phyloP scores from a whole-genome alignment of 139 green algal species.

The Closterium sp. region DNA sequence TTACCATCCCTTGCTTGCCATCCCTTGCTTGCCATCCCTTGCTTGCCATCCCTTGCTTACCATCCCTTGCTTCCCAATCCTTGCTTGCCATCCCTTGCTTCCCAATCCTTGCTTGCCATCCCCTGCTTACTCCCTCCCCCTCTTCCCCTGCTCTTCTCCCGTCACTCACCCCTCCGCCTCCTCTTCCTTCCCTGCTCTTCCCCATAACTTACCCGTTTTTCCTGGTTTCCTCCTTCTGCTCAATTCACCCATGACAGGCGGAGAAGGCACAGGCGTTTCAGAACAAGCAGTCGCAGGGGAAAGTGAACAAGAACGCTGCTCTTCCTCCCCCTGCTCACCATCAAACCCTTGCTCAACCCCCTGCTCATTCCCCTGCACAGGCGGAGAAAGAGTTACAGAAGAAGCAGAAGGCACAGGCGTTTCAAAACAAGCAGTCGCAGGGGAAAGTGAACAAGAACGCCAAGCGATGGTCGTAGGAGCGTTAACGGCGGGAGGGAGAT shows the following conservation, averaged over 20 bases:
- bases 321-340: neutral
- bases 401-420: slow-evolving; percentile 81
- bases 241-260: neutral
- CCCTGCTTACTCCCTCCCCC: neutral
- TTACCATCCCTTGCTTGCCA: too few relatives aligned
- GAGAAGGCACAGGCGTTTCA: too few relatives aligned
- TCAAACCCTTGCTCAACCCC: neutral
- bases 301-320: neutral
- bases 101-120: neutral
- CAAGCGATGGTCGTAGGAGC: slow-evolving; percentile 60
- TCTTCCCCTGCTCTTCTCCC: too few relatives aligned
- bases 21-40: too few relatives aligned
- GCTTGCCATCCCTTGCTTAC: neutral
- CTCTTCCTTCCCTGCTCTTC: neutral
- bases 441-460: slow-evolving; percentile 68
- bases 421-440: slow-evolving; percentile 52
- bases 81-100: too few relatives aligned
- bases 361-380: neutral
- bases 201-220: too few relatives aligned
- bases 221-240: neutral
- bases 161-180: too few relatives aligned
- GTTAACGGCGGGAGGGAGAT: too few relatives aligned
- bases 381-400: slow-evolving; percentile 80
- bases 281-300: too few relatives aligned
- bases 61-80: too few relatives aligned